A percentile compares a stretch with the other conserved stretches of the same genome.
phyloP scores from a whole-genome alignment of 768 basidiomycete species.

The Chalciporus chontae region DNA sequence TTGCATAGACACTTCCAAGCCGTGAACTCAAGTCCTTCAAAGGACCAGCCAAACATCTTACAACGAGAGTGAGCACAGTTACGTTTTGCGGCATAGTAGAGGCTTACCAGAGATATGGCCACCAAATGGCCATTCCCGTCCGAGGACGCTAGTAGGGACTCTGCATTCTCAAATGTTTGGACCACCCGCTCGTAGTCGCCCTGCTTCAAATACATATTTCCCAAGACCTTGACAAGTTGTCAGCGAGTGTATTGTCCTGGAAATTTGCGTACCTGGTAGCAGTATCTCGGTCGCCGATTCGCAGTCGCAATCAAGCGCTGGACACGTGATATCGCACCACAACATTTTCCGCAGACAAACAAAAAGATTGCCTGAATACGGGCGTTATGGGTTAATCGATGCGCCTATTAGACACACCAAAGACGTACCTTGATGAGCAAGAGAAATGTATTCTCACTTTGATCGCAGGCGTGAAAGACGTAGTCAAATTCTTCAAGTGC shows the following conservation, averaged over 20 bases:
- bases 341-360: conserved; percentile 1
- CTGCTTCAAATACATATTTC: conserved; percentile 1
- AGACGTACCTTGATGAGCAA: conserved; percentile 1
- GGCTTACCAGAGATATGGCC: conserved; percentile 1
- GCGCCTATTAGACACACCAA: background rate
- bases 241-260: too few species aligned
- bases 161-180: conserved; percentile 1
- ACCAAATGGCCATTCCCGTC: background rate
- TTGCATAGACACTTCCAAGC: background rate
- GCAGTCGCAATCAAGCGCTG: background rate
- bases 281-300: background rate
- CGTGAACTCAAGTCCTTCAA: background rate
- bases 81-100: too few species aligned
- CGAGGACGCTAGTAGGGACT: background rate
- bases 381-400: background rate
- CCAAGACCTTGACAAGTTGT: background rate
- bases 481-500: conserved; percentile 3
- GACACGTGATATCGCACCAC: background rate
- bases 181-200: conserved; percentile 3
- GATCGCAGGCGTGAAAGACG: conserved; percentile 6
- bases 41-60: conserved; percentile 7
- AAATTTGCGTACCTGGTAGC: background rate
- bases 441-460: conserved; percentile 1
- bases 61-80: background rate
- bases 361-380: conserved; percentile 1